These are phyloP conservation scores for Candida broadrunensis DNA, from an alignment of 805 yeast genomes.

Conservation along the genomic window DNA sequence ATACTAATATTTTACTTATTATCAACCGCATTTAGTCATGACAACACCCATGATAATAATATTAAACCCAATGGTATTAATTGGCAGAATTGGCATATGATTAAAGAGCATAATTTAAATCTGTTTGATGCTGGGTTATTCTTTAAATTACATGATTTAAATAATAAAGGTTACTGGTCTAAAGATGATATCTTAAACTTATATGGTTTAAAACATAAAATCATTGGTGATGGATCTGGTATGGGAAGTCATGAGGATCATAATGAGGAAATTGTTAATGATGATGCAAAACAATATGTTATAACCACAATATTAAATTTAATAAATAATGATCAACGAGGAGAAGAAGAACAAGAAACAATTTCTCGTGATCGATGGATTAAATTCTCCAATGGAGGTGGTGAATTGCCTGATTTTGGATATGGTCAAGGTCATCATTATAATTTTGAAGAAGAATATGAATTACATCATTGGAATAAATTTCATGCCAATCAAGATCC, in stretches of 20 bases:
- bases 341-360: constrained; percentile 63
- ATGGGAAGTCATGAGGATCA: constrained; percentile 67
- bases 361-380: constrained; percentile 71
- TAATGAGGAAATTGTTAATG: constrained; percentile 56
- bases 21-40: constrained; percentile 8
- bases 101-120: constrained; percentile 78
- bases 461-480: constrained; percentile 90
- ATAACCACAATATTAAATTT: constrained; percentile 51
- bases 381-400: constrained; percentile 56
- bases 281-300: constrained; percentile 54
- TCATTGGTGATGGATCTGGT: constrained; percentile 88
- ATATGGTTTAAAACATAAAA: constrained; percentile 73
- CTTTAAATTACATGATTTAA: constrained; percentile 76
- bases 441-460: constrained; percentile 90
- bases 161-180: constrained; percentile 55
- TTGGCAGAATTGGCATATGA: constrained; percentile 92
- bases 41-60: constrained; percentile 2
- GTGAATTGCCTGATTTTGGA: constrained; percentile 85
- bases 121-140: constrained; percentile 71
- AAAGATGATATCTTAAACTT: constrained; percentile 66
- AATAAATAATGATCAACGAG: constrained; percentile 67
- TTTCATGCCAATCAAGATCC: constrained; percentile 78
- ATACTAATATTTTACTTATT: background rate
- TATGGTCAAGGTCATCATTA: constrained; percentile 93
- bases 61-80: constrained; percentile 46